Conservation (phyloP, 495 filamentous ascomycete species). For the Glarea lozoyensis region DNA sequence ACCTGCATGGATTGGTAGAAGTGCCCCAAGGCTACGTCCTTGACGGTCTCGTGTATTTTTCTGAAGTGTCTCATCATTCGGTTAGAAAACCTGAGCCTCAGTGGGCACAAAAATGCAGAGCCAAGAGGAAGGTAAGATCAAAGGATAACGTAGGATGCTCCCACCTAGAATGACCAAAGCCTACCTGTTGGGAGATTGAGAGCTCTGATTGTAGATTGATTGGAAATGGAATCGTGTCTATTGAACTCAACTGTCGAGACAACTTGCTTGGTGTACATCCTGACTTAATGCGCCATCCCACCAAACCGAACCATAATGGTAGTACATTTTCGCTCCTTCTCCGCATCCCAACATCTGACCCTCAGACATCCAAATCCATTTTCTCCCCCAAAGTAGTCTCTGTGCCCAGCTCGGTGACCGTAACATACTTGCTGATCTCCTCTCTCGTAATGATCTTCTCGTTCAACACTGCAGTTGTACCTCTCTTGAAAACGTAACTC, state of each 20-base stretch:
- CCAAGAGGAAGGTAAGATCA: too few relatives aligned
- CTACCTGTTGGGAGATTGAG: too few relatives aligned
- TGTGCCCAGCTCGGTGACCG: slow-evolving; percentile 70
- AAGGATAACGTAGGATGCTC: too few relatives aligned
- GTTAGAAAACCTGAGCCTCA: too few relatives aligned
- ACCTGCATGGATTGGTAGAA: too few relatives aligned
- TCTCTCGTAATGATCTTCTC: slow-evolving; percentile 88
- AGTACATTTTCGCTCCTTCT: slow-evolving; percentile 7
- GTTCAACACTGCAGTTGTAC: slow-evolving; percentile 88
- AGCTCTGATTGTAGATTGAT: too few relatives aligned
- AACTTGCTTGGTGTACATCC: slow-evolving; percentile 16
- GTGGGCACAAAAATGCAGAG: too few relatives aligned
- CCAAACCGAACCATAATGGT: slow-evolving; percentile 15
- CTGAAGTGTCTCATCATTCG: too few relatives aligned
- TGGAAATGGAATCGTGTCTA: too few relatives aligned
- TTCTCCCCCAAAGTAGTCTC: slow-evolving; percentile 61
- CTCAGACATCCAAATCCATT: slow-evolving; percentile 78
- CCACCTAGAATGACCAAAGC: too few relatives aligned
- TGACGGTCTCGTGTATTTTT: too few relatives aligned
- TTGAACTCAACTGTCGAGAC: slow-evolving; percentile 3
- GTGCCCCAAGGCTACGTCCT: too few relatives aligned
- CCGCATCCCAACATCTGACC: neutral
- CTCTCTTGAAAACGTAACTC: slow-evolving; percentile 81
- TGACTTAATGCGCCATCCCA: slow-evolving; percentile 11
- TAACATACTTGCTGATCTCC: slow-evolving; percentile 92